Percentiles rank a stretch among this genome's conserved stretches.
Conservation (phyloP, 2,329 filamentous ascomycete genomes). For the Domatiomyces catenatus region DNA sequence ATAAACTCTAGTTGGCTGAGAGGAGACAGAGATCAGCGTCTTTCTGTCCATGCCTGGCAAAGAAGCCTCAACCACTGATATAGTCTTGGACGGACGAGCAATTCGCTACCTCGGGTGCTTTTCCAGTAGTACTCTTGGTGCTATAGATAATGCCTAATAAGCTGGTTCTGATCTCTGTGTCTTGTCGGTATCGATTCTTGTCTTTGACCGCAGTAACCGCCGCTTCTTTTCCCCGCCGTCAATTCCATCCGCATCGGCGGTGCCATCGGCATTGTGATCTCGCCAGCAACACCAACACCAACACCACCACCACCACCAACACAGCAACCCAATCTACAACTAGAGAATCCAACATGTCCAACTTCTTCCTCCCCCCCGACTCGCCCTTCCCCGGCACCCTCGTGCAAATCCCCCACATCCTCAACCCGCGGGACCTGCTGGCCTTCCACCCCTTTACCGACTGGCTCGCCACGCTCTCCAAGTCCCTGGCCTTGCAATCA, state of each 20-base stretch:
- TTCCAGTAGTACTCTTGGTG: no score
- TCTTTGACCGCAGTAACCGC: no score
- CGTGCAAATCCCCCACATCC: constrained; percentile 28
- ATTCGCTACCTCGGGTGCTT: no score
- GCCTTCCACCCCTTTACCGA: constrained; percentile 39
- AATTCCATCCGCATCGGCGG: background rate
- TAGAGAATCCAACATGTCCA: background rate
- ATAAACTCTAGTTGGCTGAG: no score
- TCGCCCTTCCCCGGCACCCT: background rate
- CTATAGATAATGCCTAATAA: no score
- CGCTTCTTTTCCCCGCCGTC: background rate
- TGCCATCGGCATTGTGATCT: background rate
- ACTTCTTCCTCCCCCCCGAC: background rate
- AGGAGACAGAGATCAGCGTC: constrained; percentile 61
- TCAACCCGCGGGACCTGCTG: constrained; percentile 31
- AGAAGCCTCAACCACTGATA: constrained; percentile 69
- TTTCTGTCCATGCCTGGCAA: constrained; percentile 85
- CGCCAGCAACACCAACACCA: background rate
- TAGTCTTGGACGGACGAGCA: no score
- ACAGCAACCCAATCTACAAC: background rate
- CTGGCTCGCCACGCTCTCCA: constrained; percentile 38
- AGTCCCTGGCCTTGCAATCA: constrained; percentile 34
- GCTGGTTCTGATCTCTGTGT: no score
- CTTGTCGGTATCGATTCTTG: background rate
- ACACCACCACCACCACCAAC: background rate